Conservation (phyloP, 345 rosid genomes). For the Lenwebbia sp. region DNA sequence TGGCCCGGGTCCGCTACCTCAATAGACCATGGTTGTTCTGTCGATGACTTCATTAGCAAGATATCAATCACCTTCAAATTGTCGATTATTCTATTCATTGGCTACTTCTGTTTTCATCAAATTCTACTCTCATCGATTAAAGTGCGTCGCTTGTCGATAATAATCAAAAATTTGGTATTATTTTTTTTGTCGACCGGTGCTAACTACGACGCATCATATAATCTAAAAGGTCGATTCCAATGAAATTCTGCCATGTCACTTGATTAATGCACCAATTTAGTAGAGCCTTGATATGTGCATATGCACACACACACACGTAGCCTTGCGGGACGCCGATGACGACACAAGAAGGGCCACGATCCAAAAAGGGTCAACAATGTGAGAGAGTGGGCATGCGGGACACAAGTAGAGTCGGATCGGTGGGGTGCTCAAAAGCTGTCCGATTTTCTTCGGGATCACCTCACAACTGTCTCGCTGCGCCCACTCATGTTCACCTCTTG, state of each 20-base stretch:
- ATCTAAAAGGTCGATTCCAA: neutral
- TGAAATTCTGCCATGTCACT: neutral
- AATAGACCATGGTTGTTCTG: too few relatives aligned
- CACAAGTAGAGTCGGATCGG: neutral
- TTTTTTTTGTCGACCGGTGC: neutral
- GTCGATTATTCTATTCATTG: rapidly evolving
- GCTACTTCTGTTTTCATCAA: neutral
- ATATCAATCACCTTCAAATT: neutral
- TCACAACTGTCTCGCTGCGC: neutral
- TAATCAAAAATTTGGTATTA: neutral
- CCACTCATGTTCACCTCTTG: neutral
- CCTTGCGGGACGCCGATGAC: neutral
- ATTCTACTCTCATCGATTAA: neutral
- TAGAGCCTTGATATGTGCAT: neutral
- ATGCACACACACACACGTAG: neutral
- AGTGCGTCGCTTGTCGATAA: neutral
- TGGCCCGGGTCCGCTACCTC: too few relatives aligned
- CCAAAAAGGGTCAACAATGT: neutral
- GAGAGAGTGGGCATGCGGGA: neutral
- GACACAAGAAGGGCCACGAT: neutral
- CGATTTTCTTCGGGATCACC: neutral
- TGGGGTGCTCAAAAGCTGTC: neutral
- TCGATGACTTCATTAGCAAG: neutral
- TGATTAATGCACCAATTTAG: neutral
- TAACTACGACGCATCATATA: neutral